Base-by-base conservation (phyloP, 306 rosid genomes). In the Cicer yamashitae region DNA sequence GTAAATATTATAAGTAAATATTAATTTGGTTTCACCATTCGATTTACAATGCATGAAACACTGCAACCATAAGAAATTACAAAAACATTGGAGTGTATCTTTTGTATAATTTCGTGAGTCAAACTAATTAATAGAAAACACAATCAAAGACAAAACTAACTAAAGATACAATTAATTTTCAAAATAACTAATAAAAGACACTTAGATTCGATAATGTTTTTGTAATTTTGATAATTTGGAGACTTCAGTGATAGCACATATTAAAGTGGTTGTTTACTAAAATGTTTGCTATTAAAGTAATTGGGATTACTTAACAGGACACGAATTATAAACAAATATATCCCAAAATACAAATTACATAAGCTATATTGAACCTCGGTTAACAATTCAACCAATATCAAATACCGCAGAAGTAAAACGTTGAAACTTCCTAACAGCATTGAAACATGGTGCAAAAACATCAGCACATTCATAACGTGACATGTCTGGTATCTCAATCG, bases 301-400 rank as follows among this genome's bases (percentile, higher is more conserved):
- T 51, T 10, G 8, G 8, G 17, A 44, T 44, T 22, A 53, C 18
- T 66, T 51, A 66, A 53, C 66, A 53, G 38, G 44, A 69, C 53
- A 8, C 7, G 2, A 45, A 56, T 7, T 12, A 17, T 6, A 77
- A 76, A 22, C 25, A 48, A 58, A 47, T 39, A 58, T 39, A 51
- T 38, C 10, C 54, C 53, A 10, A 58, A 46, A 46, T 37, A 77
- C 9, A 2, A 38, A n/a, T 17, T 13, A 39, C 64, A 12, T 13
- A 20, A 22, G 25, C 70, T 70, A 68, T 7, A 59, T 70, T 30
- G 62, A 48, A 77, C 13, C 12, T 59, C 43, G 46, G 8, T 67
- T 68, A 63, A 61, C 18, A 59, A 25, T 60, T 59, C 37, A 14
- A 30, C 38, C 43, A 6, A 59, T 45, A 45, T 73, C 60, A 45